These are phyloP conservation scores for Fusarium pininemorale DNA, from an alignment of 2,329 filamentous ascomycete species.

Conservation along the genomic window DNA sequence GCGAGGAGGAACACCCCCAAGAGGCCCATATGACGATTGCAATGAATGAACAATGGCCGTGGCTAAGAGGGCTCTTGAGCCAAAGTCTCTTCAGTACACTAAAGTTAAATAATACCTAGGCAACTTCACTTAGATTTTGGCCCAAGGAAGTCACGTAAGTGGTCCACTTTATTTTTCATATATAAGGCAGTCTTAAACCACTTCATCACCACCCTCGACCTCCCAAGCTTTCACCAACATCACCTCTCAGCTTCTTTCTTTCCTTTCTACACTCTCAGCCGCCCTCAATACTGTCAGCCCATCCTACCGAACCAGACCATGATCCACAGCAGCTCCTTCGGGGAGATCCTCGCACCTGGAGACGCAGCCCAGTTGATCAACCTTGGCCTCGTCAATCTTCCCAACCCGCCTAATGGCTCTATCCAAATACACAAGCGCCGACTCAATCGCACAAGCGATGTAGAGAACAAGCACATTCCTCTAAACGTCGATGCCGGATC, in stretches of 20 bases:
- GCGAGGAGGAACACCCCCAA: no score
- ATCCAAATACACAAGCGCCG: background rate
- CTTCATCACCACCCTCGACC: background rate
- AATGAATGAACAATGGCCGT: no score
- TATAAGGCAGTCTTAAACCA: background rate
- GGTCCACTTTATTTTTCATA: background rate
- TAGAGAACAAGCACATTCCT: background rate
- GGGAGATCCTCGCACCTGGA: background rate
- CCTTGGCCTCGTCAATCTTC: background rate
- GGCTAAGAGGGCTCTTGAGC: no score
- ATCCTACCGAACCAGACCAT: background rate
- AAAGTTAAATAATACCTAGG: background rate
- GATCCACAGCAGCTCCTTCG: background rate
- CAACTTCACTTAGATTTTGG: background rate
- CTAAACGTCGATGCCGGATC: background rate
- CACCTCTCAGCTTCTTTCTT: background rate
- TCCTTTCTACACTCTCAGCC: no score
- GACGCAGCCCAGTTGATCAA: background rate
- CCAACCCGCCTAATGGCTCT: background rate
- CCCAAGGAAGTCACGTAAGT: background rate
- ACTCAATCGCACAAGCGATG: background rate
- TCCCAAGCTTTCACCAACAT: background rate
- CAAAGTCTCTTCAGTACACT: background rate
- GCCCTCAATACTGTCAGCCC: no score
- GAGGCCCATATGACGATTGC: no score